Percentiles rank a stretch among this genome's conserved stretches.
Evolutionary conservation across 1,284 basidiomycete genomes (phyloP).

Genomic region (Farysia itapuensis): DNA sequence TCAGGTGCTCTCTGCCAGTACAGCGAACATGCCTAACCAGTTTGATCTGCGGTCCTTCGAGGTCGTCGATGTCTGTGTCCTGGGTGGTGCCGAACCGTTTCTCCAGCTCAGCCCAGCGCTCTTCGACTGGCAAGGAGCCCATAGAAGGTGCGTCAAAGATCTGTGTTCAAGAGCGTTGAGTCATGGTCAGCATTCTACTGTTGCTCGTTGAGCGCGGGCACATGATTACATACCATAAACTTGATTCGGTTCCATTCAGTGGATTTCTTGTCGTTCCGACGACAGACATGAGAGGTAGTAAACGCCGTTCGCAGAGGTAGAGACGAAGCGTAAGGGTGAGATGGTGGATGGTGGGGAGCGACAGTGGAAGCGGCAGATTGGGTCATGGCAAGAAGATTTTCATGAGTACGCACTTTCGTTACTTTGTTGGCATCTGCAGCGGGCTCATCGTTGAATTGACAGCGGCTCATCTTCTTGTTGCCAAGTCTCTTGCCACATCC

Average conservation of each 20-base stretch:
- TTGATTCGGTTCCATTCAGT: slow-evolving; percentile 67
- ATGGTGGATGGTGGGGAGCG: not conserved
- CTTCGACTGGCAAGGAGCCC: slow-evolving; percentile 66
- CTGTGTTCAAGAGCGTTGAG: slow-evolving; percentile 52
- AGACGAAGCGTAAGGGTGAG: not conserved
- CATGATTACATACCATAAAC: slow-evolving; percentile 67
- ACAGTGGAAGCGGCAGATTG: not conserved
- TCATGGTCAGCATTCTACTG: not conserved
- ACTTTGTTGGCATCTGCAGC: not conserved
- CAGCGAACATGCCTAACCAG: slow-evolving; percentile 67
- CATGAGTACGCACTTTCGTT: too few relatives aligned
- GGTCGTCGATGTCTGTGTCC: slow-evolving; percentile 15
- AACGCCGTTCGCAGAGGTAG: not conserved
- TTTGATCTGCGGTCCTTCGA: slow-evolving; percentile 61
- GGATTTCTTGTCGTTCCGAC: slow-evolving; percentile 68
- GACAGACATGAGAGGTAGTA: slow-evolving; percentile 61
- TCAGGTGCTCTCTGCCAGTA: slow-evolving; percentile 65
- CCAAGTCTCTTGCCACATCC: not conserved
- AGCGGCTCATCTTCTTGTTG: not conserved
- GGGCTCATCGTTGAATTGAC: too few relatives aligned
- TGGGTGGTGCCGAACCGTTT: slow-evolving; percentile 63
- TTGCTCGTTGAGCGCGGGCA: too few relatives aligned
- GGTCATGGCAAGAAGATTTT: too few relatives aligned
- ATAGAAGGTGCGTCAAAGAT: slow-evolving; percentile 71
- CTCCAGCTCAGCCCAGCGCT: slow-evolving; percentile 64